Evolutionary conservation across 768 basidiomycete genomes (phyloP).

Genomic region (Coprinopsis sp.): DNA sequence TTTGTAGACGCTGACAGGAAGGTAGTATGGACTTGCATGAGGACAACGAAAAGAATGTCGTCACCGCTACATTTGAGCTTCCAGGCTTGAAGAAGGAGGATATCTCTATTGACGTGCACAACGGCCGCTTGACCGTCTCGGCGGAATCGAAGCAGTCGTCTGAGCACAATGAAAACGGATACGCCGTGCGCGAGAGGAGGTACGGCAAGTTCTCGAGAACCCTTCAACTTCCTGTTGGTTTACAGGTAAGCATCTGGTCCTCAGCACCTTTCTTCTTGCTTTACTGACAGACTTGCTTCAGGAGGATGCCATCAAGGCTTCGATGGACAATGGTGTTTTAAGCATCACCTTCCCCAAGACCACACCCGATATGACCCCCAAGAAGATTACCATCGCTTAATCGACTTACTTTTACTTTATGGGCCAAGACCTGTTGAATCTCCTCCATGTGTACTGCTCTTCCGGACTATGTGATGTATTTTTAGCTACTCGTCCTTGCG

Average conservation of each 20-base stretch:
- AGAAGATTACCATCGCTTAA: conserved; percentile 29
- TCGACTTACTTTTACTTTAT: too few relatives aligned
- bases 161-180: conserved; percentile 27
- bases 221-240: conserved; percentile 42
- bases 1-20: neutral
- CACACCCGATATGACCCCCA: conserved; percentile 20
- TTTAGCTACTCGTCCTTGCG: too few relatives aligned
- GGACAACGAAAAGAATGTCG: conserved; percentile 33
- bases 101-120: conserved; percentile 43
- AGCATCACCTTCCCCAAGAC: conserved; percentile 44
- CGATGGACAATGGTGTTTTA: conserved; percentile 42
- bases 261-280: neutral
- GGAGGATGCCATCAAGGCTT: conserved; percentile 22
- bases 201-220: conserved; percentile 46
- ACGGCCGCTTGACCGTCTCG: conserved; percentile 41
- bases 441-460: too few relatives aligned
- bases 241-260: conserved; percentile 36
- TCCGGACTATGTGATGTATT: too few relatives aligned
- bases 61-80: conserved; percentile 50
- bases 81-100: conserved; percentile 48
- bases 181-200: conserved; percentile 40
- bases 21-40: conserved; percentile 48
- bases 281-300: too few relatives aligned
- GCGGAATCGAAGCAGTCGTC: conserved; percentile 33
- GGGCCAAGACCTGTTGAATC: too few relatives aligned